These are phyloP conservation scores for Microbotryum lychnidis-dioicae DNA, from an alignment of 1,284 basidiomycete species.

Conservation along the genomic window DNA sequence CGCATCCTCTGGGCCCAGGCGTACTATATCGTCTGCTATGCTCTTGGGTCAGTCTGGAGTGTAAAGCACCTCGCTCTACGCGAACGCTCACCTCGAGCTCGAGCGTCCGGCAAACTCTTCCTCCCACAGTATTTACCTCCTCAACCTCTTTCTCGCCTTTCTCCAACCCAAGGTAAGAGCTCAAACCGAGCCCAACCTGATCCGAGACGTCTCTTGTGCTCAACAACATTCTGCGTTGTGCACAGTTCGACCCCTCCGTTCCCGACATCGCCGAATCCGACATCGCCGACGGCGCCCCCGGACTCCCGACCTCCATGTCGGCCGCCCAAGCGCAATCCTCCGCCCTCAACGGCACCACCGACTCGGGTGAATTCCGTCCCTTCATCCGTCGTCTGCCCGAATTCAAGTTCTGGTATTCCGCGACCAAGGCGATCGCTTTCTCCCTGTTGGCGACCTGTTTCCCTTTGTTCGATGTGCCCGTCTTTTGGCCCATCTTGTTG, in stretches of 20 bases:
- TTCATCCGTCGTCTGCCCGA: conserved; percentile 93
- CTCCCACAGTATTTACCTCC: conserved; percentile 60
- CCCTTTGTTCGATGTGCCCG: conserved; percentile 80
- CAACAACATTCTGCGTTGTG: no score
- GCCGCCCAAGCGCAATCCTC: conserved; percentile 24
- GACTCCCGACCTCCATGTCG: conserved; percentile 37
- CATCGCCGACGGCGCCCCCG: conserved; percentile 80
- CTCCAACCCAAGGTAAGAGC: conserved; percentile 59
- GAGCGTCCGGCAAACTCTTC: neutral
- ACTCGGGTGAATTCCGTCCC: conserved; percentile 73
- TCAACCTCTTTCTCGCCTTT: conserved; percentile 64
- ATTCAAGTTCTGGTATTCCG: conserved; percentile 91
- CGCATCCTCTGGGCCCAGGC: conserved; percentile 81
- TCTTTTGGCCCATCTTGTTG: conserved; percentile 96
- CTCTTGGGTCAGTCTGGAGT: conserved; percentile 30
- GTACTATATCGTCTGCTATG: conserved; percentile 39
- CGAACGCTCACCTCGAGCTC: neutral
- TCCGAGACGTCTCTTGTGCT: no score
- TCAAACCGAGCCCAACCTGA: no score
- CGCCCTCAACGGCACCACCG: conserved; percentile 19
- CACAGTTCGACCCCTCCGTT: conserved; percentile 79
- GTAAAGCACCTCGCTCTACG: neutral
- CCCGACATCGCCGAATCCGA: conserved; percentile 89
- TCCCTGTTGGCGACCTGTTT: conserved; percentile 70
- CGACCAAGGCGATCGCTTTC: conserved; percentile 78